Conservation (phyloP, 108 stramenopile genomes). For the Cyclotella baltica region DNA sequence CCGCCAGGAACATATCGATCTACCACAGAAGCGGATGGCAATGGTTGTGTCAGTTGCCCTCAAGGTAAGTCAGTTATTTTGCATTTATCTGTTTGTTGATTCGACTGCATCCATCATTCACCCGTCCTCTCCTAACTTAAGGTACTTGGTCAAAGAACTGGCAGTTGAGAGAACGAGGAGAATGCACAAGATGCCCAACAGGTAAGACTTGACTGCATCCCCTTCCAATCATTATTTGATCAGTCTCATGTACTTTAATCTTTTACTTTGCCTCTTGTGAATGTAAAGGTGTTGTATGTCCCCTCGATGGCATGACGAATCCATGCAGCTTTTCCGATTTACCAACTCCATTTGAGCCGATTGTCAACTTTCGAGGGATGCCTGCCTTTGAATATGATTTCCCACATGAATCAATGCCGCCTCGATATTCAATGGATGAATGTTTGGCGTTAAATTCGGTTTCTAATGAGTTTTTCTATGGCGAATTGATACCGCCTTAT, state of each 20-base stretch:
- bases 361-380: slow-evolving; percentile 72
- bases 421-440: slow-evolving; percentile 68
- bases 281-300: slow-evolving; percentile 64
- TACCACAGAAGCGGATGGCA: slow-evolving; percentile 22
- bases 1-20: slow-evolving; percentile 51
- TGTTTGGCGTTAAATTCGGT: slow-evolving; percentile 70
- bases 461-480: slow-evolving; percentile 63
- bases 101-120: slow-evolving; percentile 31
- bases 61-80: slow-evolving; percentile 55
- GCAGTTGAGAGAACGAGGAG: slow-evolving; percentile 80
- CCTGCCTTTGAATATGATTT: slow-evolving; percentile 66
- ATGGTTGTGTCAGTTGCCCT: slow-evolving; percentile 83
- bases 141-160: slow-evolving; percentile 93
- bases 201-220: slow-evolving; percentile 14
- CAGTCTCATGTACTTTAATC: neutral
- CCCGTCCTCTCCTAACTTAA: slow-evolving; percentile 42
- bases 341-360: slow-evolving; percentile 80
- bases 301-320: slow-evolving; percentile 76
- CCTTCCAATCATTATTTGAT: neutral
- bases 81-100: slow-evolving; percentile 56
- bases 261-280: neutral
- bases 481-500: slow-evolving; percentile 83
- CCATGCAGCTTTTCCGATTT: slow-evolving; percentile 77
- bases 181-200: slow-evolving; percentile 80
- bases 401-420: slow-evolving; percentile 61